Evolutionary conservation across 176 grass and related monocot species (phyloP), one percentile per base, ranked within the genome.

Genomic region (Avena eriantha): DNA sequence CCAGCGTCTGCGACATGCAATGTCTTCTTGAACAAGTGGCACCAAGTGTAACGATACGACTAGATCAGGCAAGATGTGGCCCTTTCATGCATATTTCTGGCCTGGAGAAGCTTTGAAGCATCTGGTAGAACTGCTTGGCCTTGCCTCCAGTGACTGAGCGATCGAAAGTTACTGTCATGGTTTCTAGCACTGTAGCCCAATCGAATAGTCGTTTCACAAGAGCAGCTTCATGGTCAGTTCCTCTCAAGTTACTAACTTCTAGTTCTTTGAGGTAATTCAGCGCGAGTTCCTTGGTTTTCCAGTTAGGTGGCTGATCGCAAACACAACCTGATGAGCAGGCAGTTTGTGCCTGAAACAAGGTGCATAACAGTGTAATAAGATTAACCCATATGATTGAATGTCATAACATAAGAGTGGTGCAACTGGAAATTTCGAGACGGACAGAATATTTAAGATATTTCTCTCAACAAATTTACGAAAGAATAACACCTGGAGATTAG

Each of bases 201-300:
- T n/a, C 23, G 4, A 86, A 86, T 61, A 87, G 14, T 2, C 15
- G 41, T 14, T 80, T 12, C 26, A 80, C 13, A 24, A 63, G 7
- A 35, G 54, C 29, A 24, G 39, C 4, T 50, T 80, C 85, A 81
- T 73, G 14, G 10, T 64, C 55, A 48, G 54, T 41, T 51, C 29
- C 77, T 49, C 24, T 10, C 13, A 81, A 22, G 0, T 36, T 5
- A 50, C 0, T 2, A 15, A 87, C 2, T 23, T 81, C 5, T 35
- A 87, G n/a, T 63, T 80, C 67, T 71, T 51, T 41, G 13, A 86
- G 53, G 54, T 0, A 33, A 36, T 24, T 61, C 77, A 73, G 24
- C 19, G 35, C 0, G 43, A 87, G 68, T 41, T 81, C 12, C 69
- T 73, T 4, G 10, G 21, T 73, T 73, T 49, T 49, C 71, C 71